Evolutionary conservation across 1,284 basidiomycete species (phyloP).

Genomic region (Inonotus obliquus): DNA sequence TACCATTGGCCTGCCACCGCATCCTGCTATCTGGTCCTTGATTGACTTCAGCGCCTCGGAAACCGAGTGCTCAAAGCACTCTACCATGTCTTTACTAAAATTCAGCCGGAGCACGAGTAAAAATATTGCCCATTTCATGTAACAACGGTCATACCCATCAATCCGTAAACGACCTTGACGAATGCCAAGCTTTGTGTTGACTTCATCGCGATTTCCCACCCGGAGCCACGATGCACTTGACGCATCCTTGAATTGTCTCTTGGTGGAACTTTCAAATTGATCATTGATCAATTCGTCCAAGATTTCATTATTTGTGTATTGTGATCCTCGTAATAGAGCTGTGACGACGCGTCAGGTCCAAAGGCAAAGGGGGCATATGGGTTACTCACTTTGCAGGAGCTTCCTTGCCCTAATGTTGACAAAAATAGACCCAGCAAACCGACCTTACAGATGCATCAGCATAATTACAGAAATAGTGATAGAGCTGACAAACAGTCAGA

Average conservation of each 20-base stretch:
- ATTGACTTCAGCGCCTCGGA: conserved; percentile 66
- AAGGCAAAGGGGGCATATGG: too few species aligned
- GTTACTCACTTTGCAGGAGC: conserved; percentile 2
- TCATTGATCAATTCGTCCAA: conserved; percentile 61
- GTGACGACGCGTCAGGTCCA: not conserved
- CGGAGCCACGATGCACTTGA: conserved; percentile 62
- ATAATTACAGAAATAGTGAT: not conserved
- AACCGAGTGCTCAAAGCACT: conserved; percentile 70
- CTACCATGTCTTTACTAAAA: conserved; percentile 55
- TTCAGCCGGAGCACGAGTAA: not conserved
- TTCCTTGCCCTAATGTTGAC: conserved; percentile 38
- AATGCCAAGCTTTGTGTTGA: conserved; percentile 61
- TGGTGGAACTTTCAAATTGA: conserved; percentile 74
- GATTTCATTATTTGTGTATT: conserved; percentile 59
- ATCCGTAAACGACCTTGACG: conserved; percentile 64
- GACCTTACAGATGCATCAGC: conserved; percentile 36
- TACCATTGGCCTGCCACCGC: conserved; percentile 56
- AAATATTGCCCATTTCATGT: not conserved
- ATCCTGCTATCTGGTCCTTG: conserved; percentile 60
- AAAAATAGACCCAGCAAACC: conserved; percentile 77
- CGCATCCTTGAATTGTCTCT: conserved; percentile 64
- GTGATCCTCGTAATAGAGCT: conserved; percentile 9
- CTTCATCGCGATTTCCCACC: conserved; percentile 71
- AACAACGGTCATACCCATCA: conserved; percentile 44
- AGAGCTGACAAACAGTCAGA: conserved; percentile 56